Evolutionary conservation across 208 protist species (phyloP), one percentile per base, ranked within the genome.

Genomic region (Acanthamoeba triangularis): DNA sequence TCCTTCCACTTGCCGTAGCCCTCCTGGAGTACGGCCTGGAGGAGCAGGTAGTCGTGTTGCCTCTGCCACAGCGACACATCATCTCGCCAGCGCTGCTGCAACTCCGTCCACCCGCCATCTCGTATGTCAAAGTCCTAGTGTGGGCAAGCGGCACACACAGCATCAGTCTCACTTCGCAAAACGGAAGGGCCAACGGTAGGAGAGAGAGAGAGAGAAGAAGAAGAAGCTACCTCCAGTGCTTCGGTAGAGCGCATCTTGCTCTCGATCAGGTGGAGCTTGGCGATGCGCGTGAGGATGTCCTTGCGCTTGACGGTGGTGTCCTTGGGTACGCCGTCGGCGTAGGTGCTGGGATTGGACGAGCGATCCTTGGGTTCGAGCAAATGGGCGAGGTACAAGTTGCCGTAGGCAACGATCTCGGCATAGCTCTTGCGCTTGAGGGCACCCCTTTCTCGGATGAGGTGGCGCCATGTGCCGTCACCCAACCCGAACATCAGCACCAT

Each of bases 1-100:
- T 93, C 61, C 59, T 93, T 93, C 88, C 88, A 93, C 65, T 59
- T 93, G 37, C 88, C 41, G 65, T 93, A 93, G 33, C 88, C 88
- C 10, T 93, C 20, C 72, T 94, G 44, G 1, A 94, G 37, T 33
- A 94, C 69, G 11, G 91, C 41, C 30, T 85, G 44, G 18, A 94
- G 49, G 35, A 94, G 72, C 30, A 85, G 23, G 8, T 56, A 44
- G 35, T 94, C 91, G 91, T 94, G 91, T 7, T 25, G 37, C 10
- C 28, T 35, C 44, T 76, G 5, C 88, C 88, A 93, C 14, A 28
- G 44, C 23, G 63, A 41, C 11, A 78, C 7, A 5, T 44, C n/a
- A 23, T 93, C 63, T 18, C 65, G 91, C 91, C 91, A 94, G 7
- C 13, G 25, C 14, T 13, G 20, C 25, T 94, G 63, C 7, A 94